These are phyloP conservation scores for Melampsora americana DNA, from an alignment of 1,284 basidiomycete species.

Conservation along the genomic window DNA sequence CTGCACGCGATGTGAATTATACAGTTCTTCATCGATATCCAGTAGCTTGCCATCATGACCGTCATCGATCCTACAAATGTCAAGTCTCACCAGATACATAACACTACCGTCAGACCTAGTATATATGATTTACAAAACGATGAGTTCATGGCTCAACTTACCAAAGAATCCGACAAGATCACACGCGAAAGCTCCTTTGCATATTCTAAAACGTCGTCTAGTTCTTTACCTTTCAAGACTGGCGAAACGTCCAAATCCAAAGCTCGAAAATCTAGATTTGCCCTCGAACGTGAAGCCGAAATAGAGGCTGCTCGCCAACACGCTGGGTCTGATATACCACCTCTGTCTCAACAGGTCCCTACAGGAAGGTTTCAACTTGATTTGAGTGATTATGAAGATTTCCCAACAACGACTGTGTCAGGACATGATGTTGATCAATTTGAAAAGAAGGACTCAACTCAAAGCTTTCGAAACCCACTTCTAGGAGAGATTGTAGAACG, in stretches of 20 bases:
- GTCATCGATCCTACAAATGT: too few relatives aligned
- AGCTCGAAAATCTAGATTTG: conserved; percentile 29
- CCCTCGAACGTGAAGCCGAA: conserved; percentile 29
- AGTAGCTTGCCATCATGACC: too few relatives aligned
- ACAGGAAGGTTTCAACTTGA: conserved; percentile 33
- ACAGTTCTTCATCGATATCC: too few relatives aligned
- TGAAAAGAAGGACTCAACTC: neutral
- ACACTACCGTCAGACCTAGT: conserved; percentile 23
- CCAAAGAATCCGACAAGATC: conserved; percentile 24
- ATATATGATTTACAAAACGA: conserved; percentile 22
- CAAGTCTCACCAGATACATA: too few relatives aligned
- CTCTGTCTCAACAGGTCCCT: conserved; percentile 5
- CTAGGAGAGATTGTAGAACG: conserved; percentile 34
- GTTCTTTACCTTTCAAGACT: neutral
- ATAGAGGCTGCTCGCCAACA: neutral
- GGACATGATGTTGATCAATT: neutral
- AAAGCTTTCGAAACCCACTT: neutral
- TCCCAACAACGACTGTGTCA: neutral
- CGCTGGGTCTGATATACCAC: neutral
- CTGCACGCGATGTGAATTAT: too few relatives aligned
- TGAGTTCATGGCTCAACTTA: conserved; percentile 31
- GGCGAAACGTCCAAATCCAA: neutral
- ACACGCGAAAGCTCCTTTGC: neutral
- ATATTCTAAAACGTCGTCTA: neutral
- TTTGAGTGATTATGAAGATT: neutral